Evolutionary conservation across 495 filamentous ascomycete species (phyloP).

Genomic region (Sabuloglossum arenarium): DNA sequence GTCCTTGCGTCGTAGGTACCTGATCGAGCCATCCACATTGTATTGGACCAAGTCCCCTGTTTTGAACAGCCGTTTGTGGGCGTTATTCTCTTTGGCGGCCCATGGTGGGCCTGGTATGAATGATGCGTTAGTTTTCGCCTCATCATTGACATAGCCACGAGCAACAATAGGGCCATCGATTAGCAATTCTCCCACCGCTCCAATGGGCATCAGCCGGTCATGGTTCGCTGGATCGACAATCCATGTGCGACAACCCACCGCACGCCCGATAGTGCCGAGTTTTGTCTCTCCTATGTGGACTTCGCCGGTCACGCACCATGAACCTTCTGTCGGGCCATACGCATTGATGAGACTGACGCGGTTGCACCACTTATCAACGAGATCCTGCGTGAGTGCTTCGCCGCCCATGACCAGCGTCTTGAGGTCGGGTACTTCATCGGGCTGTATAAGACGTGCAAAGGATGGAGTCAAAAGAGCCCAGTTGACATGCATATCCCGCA

Average conservation of each 20-base stretch:
- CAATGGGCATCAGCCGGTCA: background rate
- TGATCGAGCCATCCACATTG: constrained; percentile 13
- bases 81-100: background rate
- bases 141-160: background rate
- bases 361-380: constrained; percentile 9
- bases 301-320: constrained; percentile 12
- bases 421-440: constrained; percentile 8
- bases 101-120: constrained; percentile 4
- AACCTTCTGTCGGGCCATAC: constrained; percentile 30
- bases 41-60: constrained; percentile 15
- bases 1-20: constrained; percentile 15
- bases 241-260: constrained; percentile 12
- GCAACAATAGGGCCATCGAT: background rate
- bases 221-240: constrained; percentile 14
- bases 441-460: constrained; percentile 6
- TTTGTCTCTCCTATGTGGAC: background rate
- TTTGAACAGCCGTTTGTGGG: constrained; percentile 10
- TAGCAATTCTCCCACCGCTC: background rate
- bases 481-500: background rate
- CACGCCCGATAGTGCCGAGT: background rate
- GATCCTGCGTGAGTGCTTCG: constrained; percentile 6
- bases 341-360: constrained; percentile 30
- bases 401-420: constrained; percentile 12
- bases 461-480: constrained; percentile 9
- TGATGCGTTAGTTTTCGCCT: background rate